Percentiles rank a stretch among this genome's conserved stretches.
phyloP scores from a whole-genome alignment of 2,329 filamentous ascomycete genomes.

The Aspergillus sp. region DNA sequence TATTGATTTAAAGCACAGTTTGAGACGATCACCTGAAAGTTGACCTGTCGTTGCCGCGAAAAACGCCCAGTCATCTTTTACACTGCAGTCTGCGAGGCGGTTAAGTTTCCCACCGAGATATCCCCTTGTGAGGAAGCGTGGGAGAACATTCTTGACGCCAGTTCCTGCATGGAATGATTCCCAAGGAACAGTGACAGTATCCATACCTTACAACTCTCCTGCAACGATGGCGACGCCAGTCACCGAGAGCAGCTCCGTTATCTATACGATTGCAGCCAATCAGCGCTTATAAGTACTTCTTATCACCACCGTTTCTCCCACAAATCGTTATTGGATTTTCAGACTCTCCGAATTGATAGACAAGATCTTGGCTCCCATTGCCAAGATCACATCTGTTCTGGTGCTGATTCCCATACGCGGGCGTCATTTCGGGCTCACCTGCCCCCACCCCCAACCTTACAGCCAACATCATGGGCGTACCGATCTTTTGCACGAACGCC shows the following conservation, averaged over 20 bases:
- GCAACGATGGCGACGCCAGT: neutral
- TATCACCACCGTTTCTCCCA: constrained; percentile 15
- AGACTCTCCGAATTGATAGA: neutral
- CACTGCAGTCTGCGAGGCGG: too few species aligned
- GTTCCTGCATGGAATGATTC: neutral
- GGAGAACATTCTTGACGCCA: too few species aligned
- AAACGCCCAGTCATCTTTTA: too few species aligned
- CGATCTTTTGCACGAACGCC: neutral
- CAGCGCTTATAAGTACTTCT: constrained; percentile 11
- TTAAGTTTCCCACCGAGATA: too few species aligned
- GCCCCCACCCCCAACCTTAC: too few species aligned
- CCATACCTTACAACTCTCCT: neutral
- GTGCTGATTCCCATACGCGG: neutral
- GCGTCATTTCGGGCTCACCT: too few species aligned
- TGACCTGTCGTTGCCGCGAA: too few species aligned
- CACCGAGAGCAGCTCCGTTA: neutral
- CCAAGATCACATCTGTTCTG: constrained; percentile 2
- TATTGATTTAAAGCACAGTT: neutral
- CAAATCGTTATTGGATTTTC: constrained; percentile 12
- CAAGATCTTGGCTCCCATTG: neutral
- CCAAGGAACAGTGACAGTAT: neutral
- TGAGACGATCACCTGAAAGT: too few species aligned
- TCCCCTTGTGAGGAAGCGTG: too few species aligned
- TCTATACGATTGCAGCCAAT: constrained; percentile 24
- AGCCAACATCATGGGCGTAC: neutral